phyloP scores from a whole-genome alignment of 495 filamentous ascomycete genomes.

The Tricharina praecox region DNA sequence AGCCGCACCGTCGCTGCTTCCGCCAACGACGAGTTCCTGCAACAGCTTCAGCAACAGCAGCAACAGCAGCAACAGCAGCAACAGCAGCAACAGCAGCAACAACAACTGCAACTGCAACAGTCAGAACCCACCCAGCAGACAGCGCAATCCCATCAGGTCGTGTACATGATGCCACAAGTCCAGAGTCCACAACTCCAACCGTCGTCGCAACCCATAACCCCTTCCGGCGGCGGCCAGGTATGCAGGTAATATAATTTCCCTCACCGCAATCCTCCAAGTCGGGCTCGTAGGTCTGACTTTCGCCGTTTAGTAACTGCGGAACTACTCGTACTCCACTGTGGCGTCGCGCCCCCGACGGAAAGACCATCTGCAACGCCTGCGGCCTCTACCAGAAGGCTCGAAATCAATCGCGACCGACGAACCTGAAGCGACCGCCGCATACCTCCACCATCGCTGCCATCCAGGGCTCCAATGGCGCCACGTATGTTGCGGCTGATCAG shows the following conservation, averaged over 20 bases:
- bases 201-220: background rate
- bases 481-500: conserved; percentile 59
- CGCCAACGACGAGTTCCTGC: conserved; percentile 1
- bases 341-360: conserved; percentile 79
- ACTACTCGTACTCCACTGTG: conserved; percentile 89
- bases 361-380: conserved; percentile 95
- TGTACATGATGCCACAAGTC: conserved; percentile 7
- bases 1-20: background rate
- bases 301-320: conserved; percentile 60
- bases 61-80: conserved; percentile 22
- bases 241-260: conserved; percentile 5
- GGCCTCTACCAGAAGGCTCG: conserved; percentile 87
- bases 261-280: background rate
- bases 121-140: no score
- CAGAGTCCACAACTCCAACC: conserved; percentile 10
- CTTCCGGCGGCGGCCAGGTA: conserved; percentile 2
- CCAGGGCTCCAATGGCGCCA: conserved; percentile 39
- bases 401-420: conserved; percentile 75
- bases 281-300: background rate
- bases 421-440: conserved; percentile 50
- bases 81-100: conserved; percentile 16
- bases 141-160: conserved; percentile 8
- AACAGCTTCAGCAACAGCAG: conserved; percentile 8
- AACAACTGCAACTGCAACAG: conserved; percentile 13
- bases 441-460: conserved; percentile 14